These are phyloP conservation scores for Austroboletus novae-zelandiae DNA, from an alignment of 1,284 basidiomycete genomes.

Conservation along the genomic window DNA sequence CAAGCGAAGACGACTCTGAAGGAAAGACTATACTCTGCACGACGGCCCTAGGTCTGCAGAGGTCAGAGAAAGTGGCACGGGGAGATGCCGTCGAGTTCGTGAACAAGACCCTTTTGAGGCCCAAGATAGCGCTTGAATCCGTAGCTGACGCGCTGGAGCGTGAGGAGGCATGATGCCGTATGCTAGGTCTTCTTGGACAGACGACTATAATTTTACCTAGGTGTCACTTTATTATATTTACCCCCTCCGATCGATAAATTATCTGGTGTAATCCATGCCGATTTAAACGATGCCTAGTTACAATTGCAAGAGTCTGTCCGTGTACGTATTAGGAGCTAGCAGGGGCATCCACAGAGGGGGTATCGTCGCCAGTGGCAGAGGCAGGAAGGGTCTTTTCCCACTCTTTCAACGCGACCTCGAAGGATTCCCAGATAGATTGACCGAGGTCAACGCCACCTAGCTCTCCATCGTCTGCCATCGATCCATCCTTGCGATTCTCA, in stretches of 20 bases:
- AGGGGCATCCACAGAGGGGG: slow-evolving; percentile 23
- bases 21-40: slow-evolving; percentile 35
- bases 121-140: slow-evolving; percentile 38
- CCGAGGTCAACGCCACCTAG: slow-evolving; percentile 66
- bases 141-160: slow-evolving; percentile 30
- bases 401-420: slow-evolving; percentile 57
- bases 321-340: slow-evolving; percentile 9
- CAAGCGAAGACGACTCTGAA: slow-evolving; percentile 8
- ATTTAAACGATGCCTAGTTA: neutral
- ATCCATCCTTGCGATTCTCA: slow-evolving; percentile 18
- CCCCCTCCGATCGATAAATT: slow-evolving; percentile 28
- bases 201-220: slow-evolving; percentile 7
- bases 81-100: slow-evolving; percentile 26
- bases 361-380: slow-evolving; percentile 22
- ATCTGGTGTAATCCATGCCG: slow-evolving; percentile 10
- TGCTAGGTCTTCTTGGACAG: slow-evolving; percentile 1
- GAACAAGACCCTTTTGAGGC: slow-evolving; percentile 33
- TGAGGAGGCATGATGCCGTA: slow-evolving; percentile 19
- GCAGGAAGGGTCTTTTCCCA: slow-evolving; percentile 51
- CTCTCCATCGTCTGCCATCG: slow-evolving; percentile 59
- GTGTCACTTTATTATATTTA: slow-evolving; percentile 30
- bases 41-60: slow-evolving; percentile 36
- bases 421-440: slow-evolving; percentile 69
- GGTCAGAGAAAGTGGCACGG: slow-evolving; percentile 26
- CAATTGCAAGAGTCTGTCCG: neutral